Base-by-base conservation (phyloP, 495 filamentous ascomycete genomes). In the Aspergillus sclerotiicarbonarius region DNA sequence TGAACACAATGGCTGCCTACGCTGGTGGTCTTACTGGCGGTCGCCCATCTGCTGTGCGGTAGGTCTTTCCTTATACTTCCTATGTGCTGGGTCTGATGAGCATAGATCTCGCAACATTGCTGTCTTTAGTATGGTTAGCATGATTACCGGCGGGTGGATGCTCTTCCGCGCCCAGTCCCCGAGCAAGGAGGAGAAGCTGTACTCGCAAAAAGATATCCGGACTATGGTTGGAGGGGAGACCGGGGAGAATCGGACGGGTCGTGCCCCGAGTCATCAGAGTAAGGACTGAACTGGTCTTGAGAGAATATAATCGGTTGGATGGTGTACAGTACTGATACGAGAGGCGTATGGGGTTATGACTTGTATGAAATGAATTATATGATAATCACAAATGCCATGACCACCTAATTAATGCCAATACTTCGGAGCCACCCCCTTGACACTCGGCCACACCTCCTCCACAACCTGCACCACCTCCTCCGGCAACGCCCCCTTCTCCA, bases 401-500 rank as follows among this genome's bases (percentile, higher is more conserved):
- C n/a, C n/a, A n/a, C 44, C 44, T 8, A 4, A 32, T 43, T 29
- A 58, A 50, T 65, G 65, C 62, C 62, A 67, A 45, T 60, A 64
- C 6, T 56, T 57, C 1, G 53, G 55, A 8, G 51, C 57, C 39
- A 52, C 44, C 6, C 56, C 59, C 54, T 54, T 53, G 12, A 61
- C 54, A 15, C 51, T 19, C 10, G 30, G 9, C 62, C 64, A 67
- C 2, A 51, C 57, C 29, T 52, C 25, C 19, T 54, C 57, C 13
- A 66, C 15, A 4, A 55, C 58, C 46, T 47, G 9, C 9, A 62
- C 67, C 3, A 76, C 59, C 9, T 76, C 73, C 19, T 71, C 63
- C 10, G 74, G 73, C 51, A 79, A 59, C 16, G 71, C 61, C 1
- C 69, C 72, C 51, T 75, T 68, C 59, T 76, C 71, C 55, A 81